Base-by-base conservation (phyloP, 768 basidiomycete species). In the Dentipellis fragilis region DNA sequence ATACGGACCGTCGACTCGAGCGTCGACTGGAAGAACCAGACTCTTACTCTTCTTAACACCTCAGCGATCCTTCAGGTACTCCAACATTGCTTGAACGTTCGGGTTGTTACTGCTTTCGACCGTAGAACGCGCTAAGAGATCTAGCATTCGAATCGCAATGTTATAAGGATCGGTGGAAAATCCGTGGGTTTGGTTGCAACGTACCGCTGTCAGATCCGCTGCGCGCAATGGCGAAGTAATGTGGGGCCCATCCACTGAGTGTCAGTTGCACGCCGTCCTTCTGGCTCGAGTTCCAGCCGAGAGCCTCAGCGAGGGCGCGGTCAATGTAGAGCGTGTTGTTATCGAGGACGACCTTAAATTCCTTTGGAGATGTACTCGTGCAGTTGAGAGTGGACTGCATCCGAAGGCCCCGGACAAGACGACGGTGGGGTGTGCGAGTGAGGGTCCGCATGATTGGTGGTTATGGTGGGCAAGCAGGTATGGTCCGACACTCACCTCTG, bases 331-430 rank as follows among this genome's bases (percentile, higher is more conserved):
- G 45, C 17, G 63, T 64, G 8, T 56, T 57, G 45, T 57, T 57
- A 55, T 63, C 62, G 2, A 63, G 50, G 4, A 58, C 39, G 22
- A 66, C 65, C 34, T 62, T 62, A 57, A 61, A 64, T 47, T 62
- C 59, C 23, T 51, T 45, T 12, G 60, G 54, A 12, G 51, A 42
- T 10, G 46, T 16, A 40, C 39, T 40, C 47, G 3, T 49, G n/a
- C n/a, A n/a, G 17, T 11, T 29, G 47, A 49, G 17, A 11, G 19
- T 49, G 51, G 29, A 40, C 39, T 40, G 39, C 39, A n/a, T 12
- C 39, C 39, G 39, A n/a, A 40, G 12, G n/a, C 39, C 39, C 11
- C 11, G 39, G 39, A n/a, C 39, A 40, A n/a, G n/a, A n/a, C n/a
- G n/a, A n/a, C 39, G 39, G 12, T n/a, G 11, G 3, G 39, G 39